Evolutionary conservation across 2,329 filamentous ascomycete genomes (phyloP).

Genomic region (Monosporascus ibericus): DNA sequence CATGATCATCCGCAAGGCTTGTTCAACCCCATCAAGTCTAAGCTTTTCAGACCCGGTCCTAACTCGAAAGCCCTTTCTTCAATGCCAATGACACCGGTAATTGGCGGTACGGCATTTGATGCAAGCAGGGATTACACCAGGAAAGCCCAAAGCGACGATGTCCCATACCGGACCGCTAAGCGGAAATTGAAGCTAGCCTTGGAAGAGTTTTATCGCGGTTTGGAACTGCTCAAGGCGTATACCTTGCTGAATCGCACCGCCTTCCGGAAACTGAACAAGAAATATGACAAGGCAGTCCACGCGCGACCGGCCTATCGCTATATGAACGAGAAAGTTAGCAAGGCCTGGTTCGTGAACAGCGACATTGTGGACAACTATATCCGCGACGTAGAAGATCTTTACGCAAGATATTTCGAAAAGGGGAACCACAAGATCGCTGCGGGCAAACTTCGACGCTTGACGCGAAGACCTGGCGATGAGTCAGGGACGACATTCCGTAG

Average conservation of each 20-base stretch:
- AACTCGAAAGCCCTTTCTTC: slow-evolving; percentile 54
- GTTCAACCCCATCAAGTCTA: slow-evolving; percentile 48
- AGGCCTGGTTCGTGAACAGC: slow-evolving; percentile 86
- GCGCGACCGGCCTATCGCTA: slow-evolving; percentile 73
- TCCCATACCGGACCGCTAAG: slow-evolving; percentile 83
- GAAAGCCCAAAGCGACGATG: slow-evolving; percentile 48
- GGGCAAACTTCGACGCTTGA: slow-evolving; percentile 74
- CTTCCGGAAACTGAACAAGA: slow-evolving; percentile 97
- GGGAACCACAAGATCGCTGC: slow-evolving; percentile 90
- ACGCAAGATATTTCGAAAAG: slow-evolving; percentile 88
- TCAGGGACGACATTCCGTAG: slow-evolving; percentile 54
- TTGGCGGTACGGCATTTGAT: slow-evolving; percentile 26
- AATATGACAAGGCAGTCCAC: slow-evolving; percentile 88
- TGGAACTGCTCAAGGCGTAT: slow-evolving; percentile 90
- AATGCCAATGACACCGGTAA: slow-evolving; percentile 46
- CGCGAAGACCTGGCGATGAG: slow-evolving; percentile 49
- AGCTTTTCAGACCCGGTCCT: slow-evolving; percentile 49
- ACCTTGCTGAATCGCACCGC: slow-evolving; percentile 85
- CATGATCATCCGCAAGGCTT: slow-evolving; percentile 28
- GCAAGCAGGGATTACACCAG: slow-evolving; percentile 44
- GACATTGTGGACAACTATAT: slow-evolving; percentile 78
- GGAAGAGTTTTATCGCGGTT: slow-evolving; percentile 85
- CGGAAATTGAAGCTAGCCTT: slow-evolving; percentile 85
- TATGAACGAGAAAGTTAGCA: slow-evolving; percentile 87
- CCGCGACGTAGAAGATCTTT: slow-evolving; percentile 78